These are phyloP conservation scores for Canavalia gladiata DNA, from an alignment of 306 rosid species.

Conservation along the genomic window DNA sequence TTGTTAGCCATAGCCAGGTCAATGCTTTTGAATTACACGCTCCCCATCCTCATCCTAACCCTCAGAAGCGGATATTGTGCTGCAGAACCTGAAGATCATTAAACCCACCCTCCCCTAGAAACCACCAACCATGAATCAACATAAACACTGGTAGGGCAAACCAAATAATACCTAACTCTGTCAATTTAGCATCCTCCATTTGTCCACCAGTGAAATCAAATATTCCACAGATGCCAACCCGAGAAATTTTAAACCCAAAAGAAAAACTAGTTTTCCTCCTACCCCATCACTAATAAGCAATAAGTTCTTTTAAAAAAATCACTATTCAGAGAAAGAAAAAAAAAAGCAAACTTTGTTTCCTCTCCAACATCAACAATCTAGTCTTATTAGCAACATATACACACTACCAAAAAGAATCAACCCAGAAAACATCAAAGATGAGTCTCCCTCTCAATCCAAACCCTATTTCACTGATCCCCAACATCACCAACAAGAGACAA, in stretches of 20 bases:
- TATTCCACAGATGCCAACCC: slow-evolving; percentile 22
- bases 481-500: background rate
- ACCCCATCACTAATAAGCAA: background rate
- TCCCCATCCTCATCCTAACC: slow-evolving; percentile 9
- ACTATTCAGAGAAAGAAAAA: background rate
- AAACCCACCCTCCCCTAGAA: slow-evolving; percentile 21
- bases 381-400: background rate
- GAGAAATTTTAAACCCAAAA: slow-evolving; percentile 17
- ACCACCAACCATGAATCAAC: slow-evolving; percentile 10
- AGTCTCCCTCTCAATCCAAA: slow-evolving; percentile 6
- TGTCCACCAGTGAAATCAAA: slow-evolving; percentile 26
- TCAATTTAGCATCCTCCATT: slow-evolving; percentile 37
- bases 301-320: background rate
- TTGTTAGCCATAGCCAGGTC: background rate
- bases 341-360: slow-evolving; percentile 10
- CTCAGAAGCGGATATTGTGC: slow-evolving; percentile 19
- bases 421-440: background rate
- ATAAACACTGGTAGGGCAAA: slow-evolving; percentile 9
- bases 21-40: slow-evolving; percentile 13
- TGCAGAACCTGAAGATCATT: slow-evolving; percentile 35
- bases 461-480: slow-evolving; percentile 25
- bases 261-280: slow-evolving; percentile 2
- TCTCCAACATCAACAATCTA: slow-evolving; percentile 27
- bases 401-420: background rate
- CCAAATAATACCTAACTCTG: slow-evolving; percentile 5